phyloP scores from a whole-genome alignment of 140 eudicot genomes.

The Stevia rebaudiana region DNA sequence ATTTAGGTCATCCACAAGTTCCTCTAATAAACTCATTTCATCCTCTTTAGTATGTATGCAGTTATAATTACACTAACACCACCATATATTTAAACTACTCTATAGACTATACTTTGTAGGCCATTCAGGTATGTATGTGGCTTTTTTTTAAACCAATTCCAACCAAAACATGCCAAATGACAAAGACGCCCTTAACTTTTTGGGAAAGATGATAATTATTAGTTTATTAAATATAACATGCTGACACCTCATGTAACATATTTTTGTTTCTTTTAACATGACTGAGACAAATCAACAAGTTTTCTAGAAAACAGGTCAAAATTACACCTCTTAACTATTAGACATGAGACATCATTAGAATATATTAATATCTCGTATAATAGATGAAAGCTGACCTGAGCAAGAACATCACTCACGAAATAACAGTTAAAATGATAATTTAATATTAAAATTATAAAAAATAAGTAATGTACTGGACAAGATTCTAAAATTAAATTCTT shows the following conservation, averaged over 20 bases:
- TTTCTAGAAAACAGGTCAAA: neutral
- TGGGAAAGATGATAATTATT: neutral
- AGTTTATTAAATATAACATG: neutral
- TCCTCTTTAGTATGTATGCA: neutral
- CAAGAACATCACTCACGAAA: constrained; percentile 84
- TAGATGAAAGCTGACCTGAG: constrained; percentile 53
- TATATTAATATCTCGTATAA: neutral
- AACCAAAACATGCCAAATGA: neutral
- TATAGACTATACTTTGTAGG: neutral
- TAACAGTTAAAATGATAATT: constrained; percentile 34
- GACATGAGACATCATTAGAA: neutral
- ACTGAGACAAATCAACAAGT: neutral
- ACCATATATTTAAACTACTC: too few species aligned
- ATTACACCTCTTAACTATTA: neutral
- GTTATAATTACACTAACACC: too few species aligned
- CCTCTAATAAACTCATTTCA: neutral
- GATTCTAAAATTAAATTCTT: neutral
- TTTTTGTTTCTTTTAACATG: neutral
- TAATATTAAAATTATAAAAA: neutral
- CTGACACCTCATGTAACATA: neutral
- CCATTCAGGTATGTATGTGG: neutral
- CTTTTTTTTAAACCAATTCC: neutral
- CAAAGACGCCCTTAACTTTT: neutral
- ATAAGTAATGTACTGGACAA: neutral
- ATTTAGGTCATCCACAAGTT: constrained; percentile 7